These are phyloP conservation scores for Podospora appendiculata DNA, from an alignment of 495 filamentous ascomycete species.

Conservation along the genomic window DNA sequence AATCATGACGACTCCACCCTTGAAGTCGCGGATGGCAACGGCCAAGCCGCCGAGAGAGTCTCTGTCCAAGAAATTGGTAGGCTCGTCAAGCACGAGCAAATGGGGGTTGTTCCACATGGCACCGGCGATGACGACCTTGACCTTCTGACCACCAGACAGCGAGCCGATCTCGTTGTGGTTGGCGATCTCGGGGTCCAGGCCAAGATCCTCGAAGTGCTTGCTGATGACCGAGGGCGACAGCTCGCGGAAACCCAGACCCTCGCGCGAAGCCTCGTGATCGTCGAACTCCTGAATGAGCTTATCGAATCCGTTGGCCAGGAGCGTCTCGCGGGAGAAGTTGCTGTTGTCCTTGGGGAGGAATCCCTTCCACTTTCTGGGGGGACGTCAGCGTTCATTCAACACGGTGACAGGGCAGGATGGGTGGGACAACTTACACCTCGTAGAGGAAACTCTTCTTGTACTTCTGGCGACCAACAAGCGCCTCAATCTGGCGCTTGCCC, in stretches of 20 bases:
- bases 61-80: conserved; percentile 97
- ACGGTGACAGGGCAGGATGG: neutral
- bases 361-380: conserved; percentile 68
- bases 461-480: conserved; percentile 93
- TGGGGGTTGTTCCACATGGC: conserved; percentile 99
- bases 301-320: conserved; percentile 73
- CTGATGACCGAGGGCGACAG: conserved; percentile 88
- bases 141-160: conserved; percentile 96
- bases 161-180: conserved; percentile 98
- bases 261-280: conserved; percentile 93
- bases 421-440: conserved; percentile 60
- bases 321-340: conserved; percentile 87
- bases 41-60: conserved; percentile 93
- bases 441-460: conserved; percentile 99
- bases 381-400: conserved; percentile 11
- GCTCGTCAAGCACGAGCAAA: conserved; percentile 94
- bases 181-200: conserved; percentile 93
- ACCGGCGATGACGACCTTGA: conserved; percentile 97
- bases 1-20: conserved; percentile 97
- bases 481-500: conserved; percentile 70
- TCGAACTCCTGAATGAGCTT: conserved; percentile 98
- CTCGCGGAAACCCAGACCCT: conserved; percentile 90
- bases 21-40: conserved; percentile 94
- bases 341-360: conserved; percentile 89
- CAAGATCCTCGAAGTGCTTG: conserved; percentile 96